A percentile compares a stretch with the other conserved stretches of the same genome.
Evolutionary conservation across 2,329 filamentous ascomycete species (phyloP).

Genomic region (Trichophyton equinum): DNA sequence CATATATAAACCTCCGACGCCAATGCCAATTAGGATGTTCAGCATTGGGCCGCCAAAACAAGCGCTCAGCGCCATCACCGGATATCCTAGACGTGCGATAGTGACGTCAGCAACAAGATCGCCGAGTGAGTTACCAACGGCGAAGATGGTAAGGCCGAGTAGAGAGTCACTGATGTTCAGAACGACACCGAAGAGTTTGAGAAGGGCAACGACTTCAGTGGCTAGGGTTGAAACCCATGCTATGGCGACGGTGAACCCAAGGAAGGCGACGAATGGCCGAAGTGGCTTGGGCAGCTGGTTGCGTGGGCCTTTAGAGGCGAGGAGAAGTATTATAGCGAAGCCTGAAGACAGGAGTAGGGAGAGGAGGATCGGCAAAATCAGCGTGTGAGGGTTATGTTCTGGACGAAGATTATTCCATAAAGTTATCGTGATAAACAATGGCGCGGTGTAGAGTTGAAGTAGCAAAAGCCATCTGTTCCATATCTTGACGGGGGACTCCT

Average conservation of each 20-base stretch:
- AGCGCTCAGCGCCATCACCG: constrained; percentile 87
- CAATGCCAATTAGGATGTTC: constrained; percentile 89
- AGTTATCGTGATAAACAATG: constrained; percentile 67
- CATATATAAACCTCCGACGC: constrained; percentile 82
- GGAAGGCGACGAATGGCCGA: constrained; percentile 67
- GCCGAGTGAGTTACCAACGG: constrained; percentile 87
- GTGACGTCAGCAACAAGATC: constrained; percentile 93
- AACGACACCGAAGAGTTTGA: constrained; percentile 87
- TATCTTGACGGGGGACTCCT: constrained; percentile 31
- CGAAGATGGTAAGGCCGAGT: constrained; percentile 87
- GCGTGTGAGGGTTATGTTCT: constrained; percentile 38
- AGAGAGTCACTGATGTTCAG: constrained; percentile 89
- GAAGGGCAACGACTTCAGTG: constrained; percentile 84
- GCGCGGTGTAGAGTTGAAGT: constrained; percentile 75
- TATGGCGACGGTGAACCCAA: constrained; percentile 83
- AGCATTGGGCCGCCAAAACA: constrained; percentile 98
- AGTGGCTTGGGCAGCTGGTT: constrained; percentile 56
- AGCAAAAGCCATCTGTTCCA: constrained; percentile 91
- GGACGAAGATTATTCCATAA: constrained; percentile 49
- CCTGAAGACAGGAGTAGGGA: constrained; percentile 58
- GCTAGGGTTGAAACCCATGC: constrained; percentile 96
- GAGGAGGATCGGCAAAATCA: constrained; percentile 48
- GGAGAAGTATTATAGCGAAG: constrained; percentile 52
- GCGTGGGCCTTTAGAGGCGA: constrained; percentile 41
- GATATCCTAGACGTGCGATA: constrained; percentile 81